Conservation (phyloP, 371 early-diverging fungal genomes). For the Massospora cicadina region DNA sequence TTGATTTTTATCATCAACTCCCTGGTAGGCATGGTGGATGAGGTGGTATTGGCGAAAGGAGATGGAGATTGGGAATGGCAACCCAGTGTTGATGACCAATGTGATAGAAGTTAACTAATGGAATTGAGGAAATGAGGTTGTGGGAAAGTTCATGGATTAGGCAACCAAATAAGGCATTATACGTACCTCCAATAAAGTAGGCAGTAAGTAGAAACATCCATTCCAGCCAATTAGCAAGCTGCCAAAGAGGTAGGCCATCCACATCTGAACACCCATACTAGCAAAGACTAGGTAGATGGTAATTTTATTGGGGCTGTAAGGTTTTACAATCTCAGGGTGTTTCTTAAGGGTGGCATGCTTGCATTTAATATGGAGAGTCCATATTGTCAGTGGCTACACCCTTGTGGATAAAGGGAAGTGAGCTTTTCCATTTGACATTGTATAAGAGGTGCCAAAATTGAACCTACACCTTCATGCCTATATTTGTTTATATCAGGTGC, state of each 20-base stretch:
- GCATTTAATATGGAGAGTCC: constrained; percentile 90
- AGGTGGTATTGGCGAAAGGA: constrained; percentile 88
- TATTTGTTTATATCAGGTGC: too few species aligned
- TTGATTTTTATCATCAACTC: constrained; percentile 86
- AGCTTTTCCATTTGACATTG: constrained; percentile 66
- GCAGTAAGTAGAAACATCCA: constrained; percentile 40
- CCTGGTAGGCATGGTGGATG: constrained; percentile 92
- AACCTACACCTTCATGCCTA: too few species aligned
- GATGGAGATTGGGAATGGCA: constrained; percentile 62
- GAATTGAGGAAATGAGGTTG: constrained; percentile 46
- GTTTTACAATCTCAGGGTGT: constrained; percentile 69
- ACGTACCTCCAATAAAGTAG: constrained; percentile 70
- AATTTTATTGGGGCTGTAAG: constrained; percentile 65
- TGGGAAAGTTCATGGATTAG: constrained; percentile 90
- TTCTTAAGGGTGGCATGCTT: constrained; percentile 64
- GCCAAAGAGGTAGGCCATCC: constrained; percentile 63
- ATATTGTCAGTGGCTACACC: constrained; percentile 64
- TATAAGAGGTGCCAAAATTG: constrained; percentile 64
- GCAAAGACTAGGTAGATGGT: constrained; percentile 55
- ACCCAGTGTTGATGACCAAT: constrained; percentile 64
- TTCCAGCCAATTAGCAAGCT: constrained; percentile 29
- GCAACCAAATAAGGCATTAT: constrained; percentile 55
- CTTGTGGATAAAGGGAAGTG: constrained; percentile 52
- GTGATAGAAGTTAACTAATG: constrained; percentile 61
- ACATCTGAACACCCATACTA: constrained; percentile 53